Evolutionary conservation across 2,329 filamentous ascomycete species (phyloP).

Genomic region (Chrysoporthe puriensis): DNA sequence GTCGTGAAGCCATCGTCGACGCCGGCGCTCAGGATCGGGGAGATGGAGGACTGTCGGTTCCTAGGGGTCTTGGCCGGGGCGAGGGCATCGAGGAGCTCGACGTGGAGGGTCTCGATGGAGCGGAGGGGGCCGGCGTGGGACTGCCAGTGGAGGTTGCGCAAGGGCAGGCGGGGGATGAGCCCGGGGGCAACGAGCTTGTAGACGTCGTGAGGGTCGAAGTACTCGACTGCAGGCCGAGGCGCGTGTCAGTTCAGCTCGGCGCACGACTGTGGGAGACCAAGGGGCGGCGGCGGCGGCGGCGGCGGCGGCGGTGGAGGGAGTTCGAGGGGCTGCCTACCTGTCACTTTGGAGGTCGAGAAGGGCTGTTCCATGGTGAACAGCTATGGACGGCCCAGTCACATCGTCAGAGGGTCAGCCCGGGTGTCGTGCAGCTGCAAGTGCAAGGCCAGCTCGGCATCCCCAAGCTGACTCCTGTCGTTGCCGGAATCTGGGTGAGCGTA

Average conservation of each 20-base stretch:
- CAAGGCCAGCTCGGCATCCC: constrained; percentile 28
- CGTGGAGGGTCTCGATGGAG: constrained; percentile 89
- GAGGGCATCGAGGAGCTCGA: constrained; percentile 75
- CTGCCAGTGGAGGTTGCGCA: constrained; percentile 96
- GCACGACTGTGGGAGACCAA: constrained; percentile 10
- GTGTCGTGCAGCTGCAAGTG: constrained; percentile 11
- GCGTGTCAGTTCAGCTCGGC: constrained; percentile 16
- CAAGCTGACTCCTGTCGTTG: constrained; percentile 3
- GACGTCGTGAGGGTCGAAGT: constrained; percentile 88
- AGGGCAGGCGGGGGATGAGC: constrained; percentile 76
- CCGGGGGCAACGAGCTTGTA: constrained; percentile 82
- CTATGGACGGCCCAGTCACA: constrained; percentile 33
- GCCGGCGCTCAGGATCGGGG: constrained; percentile 32
- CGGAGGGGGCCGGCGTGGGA: constrained; percentile 88
- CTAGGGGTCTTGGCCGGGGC: constrained; percentile 36
- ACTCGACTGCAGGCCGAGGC: constrained; percentile 73
- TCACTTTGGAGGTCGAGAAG: constrained; percentile 76
- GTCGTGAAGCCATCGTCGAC: constrained; percentile 66
- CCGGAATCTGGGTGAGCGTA: neutral
- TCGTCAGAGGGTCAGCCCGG: constrained; percentile 1
- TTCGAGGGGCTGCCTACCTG: constrained; percentile 53
- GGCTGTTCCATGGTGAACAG: constrained; percentile 65
- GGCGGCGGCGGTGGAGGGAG: constrained; percentile 30
- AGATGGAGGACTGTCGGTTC: constrained; percentile 30
- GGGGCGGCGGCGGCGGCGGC: constrained; percentile 30